Evolutionary conservation across 2,329 filamentous ascomycete species (phyloP), one percentile per base, ranked within the genome.

Genomic region (Sclerotinia subarctica): DNA sequence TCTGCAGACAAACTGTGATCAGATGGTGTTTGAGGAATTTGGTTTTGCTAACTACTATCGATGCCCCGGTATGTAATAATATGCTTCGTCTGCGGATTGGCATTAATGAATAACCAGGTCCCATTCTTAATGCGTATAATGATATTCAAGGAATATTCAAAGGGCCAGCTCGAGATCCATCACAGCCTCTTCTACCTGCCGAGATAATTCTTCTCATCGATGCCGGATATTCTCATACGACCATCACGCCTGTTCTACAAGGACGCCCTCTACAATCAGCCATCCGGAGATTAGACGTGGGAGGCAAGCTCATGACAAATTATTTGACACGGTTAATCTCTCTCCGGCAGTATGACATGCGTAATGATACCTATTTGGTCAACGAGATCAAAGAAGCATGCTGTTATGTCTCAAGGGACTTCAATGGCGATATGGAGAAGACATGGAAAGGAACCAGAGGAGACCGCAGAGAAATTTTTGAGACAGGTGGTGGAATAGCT

Each of bases 1-100:
- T 17, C 80, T 99, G 71, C 93, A 97, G 79, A 87, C 89, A 51
- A 95, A 97, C 77, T 93, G 92, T 74, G 95, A 99, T 76, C 94
- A 99, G 81, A 93, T 99, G 76, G 87, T 98, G 1, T 98, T 99
- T 82, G 95, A 99, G 77, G 94, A 98, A 77, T 99, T 95, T 81
- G 92, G 92, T 2, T 99, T 99, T 79, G 86, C 90, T 15, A 90
- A 91, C 72, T 96, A 96, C 80, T 90, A 90, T 72, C 87, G 95
- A 70, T 89, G 87, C 68, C 82, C 91, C 71, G 91, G 91, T 86
- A 78, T 69, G 81, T 74, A 42, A 69, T 65, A 42, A 46, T 19
- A 21, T 64, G 19, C 42, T 57, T n/a, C 64, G 46, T 19, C n/a
- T 54, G 26, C 4, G 24, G 35, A 38, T 53, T 68, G 51, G 26